These are phyloP conservation scores for Myxozyma neotropica DNA, from an alignment of 805 yeast species.

Conservation along the genomic window DNA sequence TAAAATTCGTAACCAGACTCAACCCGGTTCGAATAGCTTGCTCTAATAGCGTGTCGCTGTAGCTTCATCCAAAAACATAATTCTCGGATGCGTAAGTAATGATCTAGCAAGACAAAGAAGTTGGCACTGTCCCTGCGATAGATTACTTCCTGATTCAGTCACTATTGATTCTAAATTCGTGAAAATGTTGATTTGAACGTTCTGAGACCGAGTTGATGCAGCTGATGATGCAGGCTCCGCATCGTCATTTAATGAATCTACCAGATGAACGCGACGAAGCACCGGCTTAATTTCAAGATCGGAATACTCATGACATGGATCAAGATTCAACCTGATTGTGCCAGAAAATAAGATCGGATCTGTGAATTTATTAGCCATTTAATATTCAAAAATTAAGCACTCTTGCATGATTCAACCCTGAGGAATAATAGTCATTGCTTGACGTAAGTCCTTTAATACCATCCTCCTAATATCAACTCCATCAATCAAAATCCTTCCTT, in stretches of 20 bases:
- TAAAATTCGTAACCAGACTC: slow-evolving; percentile 61
- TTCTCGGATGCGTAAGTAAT: slow-evolving; percentile 60
- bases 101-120: slow-evolving; percentile 71
- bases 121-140: slow-evolving; percentile 73
- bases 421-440: slow-evolving; percentile 76
- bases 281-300: slow-evolving; percentile 72
- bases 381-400: too few relatives aligned
- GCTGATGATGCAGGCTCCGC: slow-evolving; percentile 2
- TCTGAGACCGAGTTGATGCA: neutral
- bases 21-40: slow-evolving; percentile 60
- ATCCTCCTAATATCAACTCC: slow-evolving; percentile 63
- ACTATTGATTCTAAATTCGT: slow-evolving; percentile 58
- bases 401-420: slow-evolving; percentile 72
- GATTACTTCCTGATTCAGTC: slow-evolving; percentile 70
- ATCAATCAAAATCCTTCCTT: slow-evolving; percentile 64
- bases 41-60: slow-evolving; percentile 70
- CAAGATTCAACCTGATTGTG: slow-evolving; percentile 71
- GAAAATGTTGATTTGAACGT: slow-evolving; percentile 50
- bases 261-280: slow-evolving; percentile 53
- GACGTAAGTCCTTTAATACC: slow-evolving; percentile 69
- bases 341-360: slow-evolving; percentile 86
- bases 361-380: neutral
- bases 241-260: slow-evolving; percentile 34
- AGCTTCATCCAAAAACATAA: slow-evolving; percentile 72
- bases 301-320: slow-evolving; percentile 63